phyloP scores from a whole-genome alignment of 225 moss, liverwort and hornwort genomes.

The Neckera pumila region DNA sequence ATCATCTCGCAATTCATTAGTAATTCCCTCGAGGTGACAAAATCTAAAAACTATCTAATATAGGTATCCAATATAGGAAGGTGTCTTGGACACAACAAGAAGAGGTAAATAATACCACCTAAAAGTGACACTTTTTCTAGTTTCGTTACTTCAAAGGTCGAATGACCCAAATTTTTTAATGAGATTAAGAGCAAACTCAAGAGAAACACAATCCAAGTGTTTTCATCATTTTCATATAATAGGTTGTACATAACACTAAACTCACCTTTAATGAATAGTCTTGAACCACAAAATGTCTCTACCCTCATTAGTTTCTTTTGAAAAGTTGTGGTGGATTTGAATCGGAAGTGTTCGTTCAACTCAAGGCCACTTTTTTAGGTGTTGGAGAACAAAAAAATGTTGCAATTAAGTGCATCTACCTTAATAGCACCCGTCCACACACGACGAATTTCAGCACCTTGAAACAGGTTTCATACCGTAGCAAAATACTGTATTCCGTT shows the following conservation, averaged over 20 bases:
- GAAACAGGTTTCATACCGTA: background rate
- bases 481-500: conserved; percentile 15
- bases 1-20: fast-evolving
- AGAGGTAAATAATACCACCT: background rate
- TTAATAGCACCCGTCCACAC: background rate
- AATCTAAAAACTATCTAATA: background rate
- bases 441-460: background rate
- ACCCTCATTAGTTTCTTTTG: background rate
- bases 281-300: background rate
- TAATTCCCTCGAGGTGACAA: background rate
- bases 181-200: background rate
- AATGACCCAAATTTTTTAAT: background rate
- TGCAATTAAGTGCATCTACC: background rate
- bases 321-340: background rate
- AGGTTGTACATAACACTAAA: background rate
- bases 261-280: background rate
- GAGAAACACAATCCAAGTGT: no score
- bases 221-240: background rate
- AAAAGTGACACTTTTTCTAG: background rate
- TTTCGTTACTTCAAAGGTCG: background rate
- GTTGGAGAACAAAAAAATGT: background rate
- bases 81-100: fast-evolving
- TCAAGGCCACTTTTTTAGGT: background rate
- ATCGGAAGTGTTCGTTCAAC: background rate
- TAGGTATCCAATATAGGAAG: fast-evolving